Conservation (phyloP, 176 grass and related monocot species). For the Typha latifolia region DNA sequence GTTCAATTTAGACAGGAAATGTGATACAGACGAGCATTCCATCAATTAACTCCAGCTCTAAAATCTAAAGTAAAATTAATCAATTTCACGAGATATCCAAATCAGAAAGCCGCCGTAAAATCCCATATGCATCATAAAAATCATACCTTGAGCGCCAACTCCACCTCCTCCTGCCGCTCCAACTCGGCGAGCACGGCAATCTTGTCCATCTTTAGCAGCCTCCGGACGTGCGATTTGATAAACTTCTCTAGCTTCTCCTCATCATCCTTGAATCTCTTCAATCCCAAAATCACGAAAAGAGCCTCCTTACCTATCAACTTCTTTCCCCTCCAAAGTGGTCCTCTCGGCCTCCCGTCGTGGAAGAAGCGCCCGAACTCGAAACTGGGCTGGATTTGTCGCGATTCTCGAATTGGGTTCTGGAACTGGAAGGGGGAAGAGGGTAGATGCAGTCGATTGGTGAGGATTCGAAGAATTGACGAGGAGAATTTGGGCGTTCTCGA, state of each 20-base stretch:
- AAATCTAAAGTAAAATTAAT: not conserved
- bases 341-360: slow-evolving; percentile 82
- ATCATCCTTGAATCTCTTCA: slow-evolving; percentile 90
- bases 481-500: slow-evolving; percentile 8
- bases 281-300: slow-evolving; percentile 66
- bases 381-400: not conserved
- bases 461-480: not conserved
- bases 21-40: no score
- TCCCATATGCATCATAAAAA: not conserved
- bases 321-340: slow-evolving; percentile 90
- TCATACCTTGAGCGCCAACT: slow-evolving; percentile 69
- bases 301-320: slow-evolving; percentile 96
- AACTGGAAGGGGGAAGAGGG: not conserved
- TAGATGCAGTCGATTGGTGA: not conserved
- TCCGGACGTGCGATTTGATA: slow-evolving; percentile 49
- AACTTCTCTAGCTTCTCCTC: slow-evolving; percentile 61
- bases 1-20: no score
- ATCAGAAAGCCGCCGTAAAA: not conserved
- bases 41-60: not conserved
- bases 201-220: slow-evolving; percentile 91
- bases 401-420: not conserved
- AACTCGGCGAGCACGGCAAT: slow-evolving; percentile 71
- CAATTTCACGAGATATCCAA: not conserved
- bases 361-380: slow-evolving; percentile 21
- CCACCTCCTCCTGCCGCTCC: slow-evolving; percentile 75